Base-by-base conservation (phyloP, 441 rosid species). In the Pelargonium citronellum region DNA sequence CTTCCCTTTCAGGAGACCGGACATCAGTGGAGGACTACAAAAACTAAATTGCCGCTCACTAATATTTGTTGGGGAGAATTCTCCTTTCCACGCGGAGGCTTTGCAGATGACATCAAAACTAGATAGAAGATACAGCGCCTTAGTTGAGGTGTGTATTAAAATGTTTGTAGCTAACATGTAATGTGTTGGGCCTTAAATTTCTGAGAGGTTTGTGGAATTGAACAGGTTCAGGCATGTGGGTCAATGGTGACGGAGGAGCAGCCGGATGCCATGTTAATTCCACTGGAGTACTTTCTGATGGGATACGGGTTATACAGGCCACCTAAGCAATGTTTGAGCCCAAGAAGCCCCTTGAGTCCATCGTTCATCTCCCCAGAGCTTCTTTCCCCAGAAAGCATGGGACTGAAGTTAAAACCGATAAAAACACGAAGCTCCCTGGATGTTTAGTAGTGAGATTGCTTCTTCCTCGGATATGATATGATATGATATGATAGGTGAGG, bases 351-450 rank as follows among this genome's bases (percentile, higher is more conserved):
- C 2, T 78, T 94, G 77, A 91, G 91, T 78, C 95, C 96, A 0
- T 74, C 85, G 1, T 81, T 91, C 83, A 90, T 94, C 81, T 85
- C 97, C 1, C 91, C 96, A 0, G 97, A 94, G 79, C 99, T 94
- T 69, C 92, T 94, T 22, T 94, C 99, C 4, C 99, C 97, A 0
- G 99, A 94, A 81, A 91, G 94, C 86, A 89, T 94, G 99, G 99
- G 99, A 1, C 79, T 94, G 79, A 91, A 94, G 87, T 79, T 94
- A 8, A 91, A 94, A 76, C 99, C 99, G 4, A 94, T 94, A 17
- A 91, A 87, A 86, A 94, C 99, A 9, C 83, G 92, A 2, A 74
- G 81, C 68, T 60, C 87, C 3, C 78, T 73, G 6, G 80, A 75
- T 70, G 81, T 66, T 46, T 83, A 68, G 61, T 57, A 8, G 13